A percentile compares a stretch with the other conserved stretches of the same genome.
Evolutionary conservation across 192 early-diverging fungal genomes (phyloP).

Genomic region (Coemansia furcata): DNA sequence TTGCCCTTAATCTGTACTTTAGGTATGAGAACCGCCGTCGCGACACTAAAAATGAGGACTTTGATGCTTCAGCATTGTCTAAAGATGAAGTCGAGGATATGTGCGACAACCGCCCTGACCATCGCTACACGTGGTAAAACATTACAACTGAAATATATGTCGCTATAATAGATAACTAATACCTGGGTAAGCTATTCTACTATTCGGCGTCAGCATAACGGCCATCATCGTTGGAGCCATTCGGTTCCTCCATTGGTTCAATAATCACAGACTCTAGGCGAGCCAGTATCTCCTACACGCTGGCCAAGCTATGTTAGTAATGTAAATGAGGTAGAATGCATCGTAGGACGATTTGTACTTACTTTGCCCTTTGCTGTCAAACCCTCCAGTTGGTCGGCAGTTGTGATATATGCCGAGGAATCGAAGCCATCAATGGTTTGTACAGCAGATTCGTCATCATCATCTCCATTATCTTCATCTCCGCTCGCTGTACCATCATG

Average conservation of each 20-base stretch:
- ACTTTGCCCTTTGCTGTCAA: conserved; percentile 27
- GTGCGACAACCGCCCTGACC: conserved; percentile 36
- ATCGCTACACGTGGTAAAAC: conserved; percentile 37
- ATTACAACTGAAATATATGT: background rate
- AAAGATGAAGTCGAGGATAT: conserved; percentile 30
- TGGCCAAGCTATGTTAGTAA: background rate
- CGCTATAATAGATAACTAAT: background rate
- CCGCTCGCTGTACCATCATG: background rate
- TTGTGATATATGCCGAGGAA: conserved; percentile 31
- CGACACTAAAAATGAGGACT: conserved; percentile 11
- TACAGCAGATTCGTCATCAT: conserved; percentile 7
- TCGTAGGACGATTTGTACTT: background rate
- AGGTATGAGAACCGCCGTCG: conserved; percentile 34
- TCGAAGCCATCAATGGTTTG: conserved; percentile 17
- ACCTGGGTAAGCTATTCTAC: background rate
- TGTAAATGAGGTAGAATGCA: background rate
- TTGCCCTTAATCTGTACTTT: conserved; percentile 34
- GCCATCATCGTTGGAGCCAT: background rate
- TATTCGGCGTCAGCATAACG: conserved; percentile 21
- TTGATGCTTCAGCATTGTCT: conserved; percentile 19
- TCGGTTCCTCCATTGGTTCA: background rate
- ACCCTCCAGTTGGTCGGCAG: conserved; percentile 20
- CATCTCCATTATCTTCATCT: background rate
- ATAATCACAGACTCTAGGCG: conserved; percentile 34
- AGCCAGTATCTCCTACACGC: conserved; percentile 16